Base-by-base conservation (phyloP, 176 grass and related monocot species). In the Triticum monococcum region DNA sequence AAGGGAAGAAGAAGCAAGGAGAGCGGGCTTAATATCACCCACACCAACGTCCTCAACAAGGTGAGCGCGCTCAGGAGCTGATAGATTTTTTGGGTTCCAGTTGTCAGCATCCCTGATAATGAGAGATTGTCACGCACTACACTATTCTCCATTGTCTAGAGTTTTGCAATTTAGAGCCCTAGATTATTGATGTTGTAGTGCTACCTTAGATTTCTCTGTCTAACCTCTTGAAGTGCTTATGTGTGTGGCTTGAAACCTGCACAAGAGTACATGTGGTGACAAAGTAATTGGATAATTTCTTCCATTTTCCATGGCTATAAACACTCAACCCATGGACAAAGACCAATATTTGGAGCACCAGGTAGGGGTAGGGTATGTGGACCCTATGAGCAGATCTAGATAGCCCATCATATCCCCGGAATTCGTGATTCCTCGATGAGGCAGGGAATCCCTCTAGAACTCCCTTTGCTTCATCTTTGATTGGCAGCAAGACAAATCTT, bases 171-270 rank as follows among this genome's bases (percentile, higher is more conserved):
- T 2, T 82, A 13, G 36, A 86, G 36, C 20, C 33, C 48, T 5
- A 56, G 46, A 32, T 77, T 25, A 3, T 52, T 56, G 28, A 60
- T 59, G 22, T 50, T 72, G 3, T 60, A 11, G 35, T 16, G 68
- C 3, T n/a, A 2, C 2, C 2, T 3, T 5, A 1, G 23, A 9
- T 25, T 13, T 43, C 18, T 0, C 8, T 13, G 24, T 25, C 48
- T 5, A 83, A 5, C 33, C 10, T 88, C 5, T 40, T 9, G 9
- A 83, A 83, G 36, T 45, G 43, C 48, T 83, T 88, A 1, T 62
- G 86, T 18, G 86, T 72, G 4, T 83, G 72, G 63, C 24, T 83
- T 35, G 62, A 68, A 9, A 82, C 8, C 3, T 69, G 62, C 17
- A 31, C 16, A 1, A 72, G 60, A 6, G 62, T 77, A 11, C 20